These are phyloP conservation scores for Aureoboletus auriporus DNA, from an alignment of 768 basidiomycete species.

Conservation along the genomic window DNA sequence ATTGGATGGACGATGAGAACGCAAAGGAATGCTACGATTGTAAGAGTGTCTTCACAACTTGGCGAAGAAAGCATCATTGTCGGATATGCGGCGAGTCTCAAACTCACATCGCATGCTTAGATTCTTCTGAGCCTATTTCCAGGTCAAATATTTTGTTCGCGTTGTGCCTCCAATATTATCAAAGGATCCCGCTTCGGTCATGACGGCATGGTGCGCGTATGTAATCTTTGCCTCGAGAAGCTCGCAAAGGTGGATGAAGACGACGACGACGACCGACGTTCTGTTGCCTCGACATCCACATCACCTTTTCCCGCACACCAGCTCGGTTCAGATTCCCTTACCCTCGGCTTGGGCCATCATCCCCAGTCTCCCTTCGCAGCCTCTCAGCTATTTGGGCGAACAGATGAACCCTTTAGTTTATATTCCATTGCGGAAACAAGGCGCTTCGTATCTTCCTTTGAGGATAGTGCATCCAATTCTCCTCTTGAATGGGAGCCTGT, in stretches of 20 bases:
- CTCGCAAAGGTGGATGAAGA: constrained; percentile 84
- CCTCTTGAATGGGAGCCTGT: constrained; percentile 48
- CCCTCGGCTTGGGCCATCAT: constrained; percentile 41
- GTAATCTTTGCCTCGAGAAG: constrained; percentile 93
- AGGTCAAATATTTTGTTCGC: constrained; percentile 97
- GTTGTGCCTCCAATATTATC: constrained; percentile 96
- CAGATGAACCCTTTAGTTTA: constrained; percentile 74
- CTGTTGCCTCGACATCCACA: constrained; percentile 66
- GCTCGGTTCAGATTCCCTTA: constrained; percentile 46
- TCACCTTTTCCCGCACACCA: constrained; percentile 79
- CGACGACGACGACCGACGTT: constrained; percentile 85
- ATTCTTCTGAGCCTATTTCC: constrained; percentile 2
- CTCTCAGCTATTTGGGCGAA: constrained; percentile 75
- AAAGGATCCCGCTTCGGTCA: constrained; percentile 91
- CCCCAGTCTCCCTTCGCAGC: constrained; percentile 87
- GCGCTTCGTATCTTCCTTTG: constrained; percentile 49
- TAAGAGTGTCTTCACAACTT: constrained; percentile 89
- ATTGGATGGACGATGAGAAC: constrained; percentile 98
- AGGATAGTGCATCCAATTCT: constrained; percentile 49
- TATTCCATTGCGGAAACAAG: constrained; percentile 81
- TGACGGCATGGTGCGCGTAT: constrained; percentile 93
- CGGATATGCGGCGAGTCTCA: constrained; percentile 79
- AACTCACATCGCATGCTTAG: background rate
- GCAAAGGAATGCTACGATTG: constrained; percentile 97
- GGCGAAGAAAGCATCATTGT: constrained; percentile 96